Evolutionary conservation across 345 rosid species (phyloP).

Genomic region (Arabidopsis thaliana): DNA sequence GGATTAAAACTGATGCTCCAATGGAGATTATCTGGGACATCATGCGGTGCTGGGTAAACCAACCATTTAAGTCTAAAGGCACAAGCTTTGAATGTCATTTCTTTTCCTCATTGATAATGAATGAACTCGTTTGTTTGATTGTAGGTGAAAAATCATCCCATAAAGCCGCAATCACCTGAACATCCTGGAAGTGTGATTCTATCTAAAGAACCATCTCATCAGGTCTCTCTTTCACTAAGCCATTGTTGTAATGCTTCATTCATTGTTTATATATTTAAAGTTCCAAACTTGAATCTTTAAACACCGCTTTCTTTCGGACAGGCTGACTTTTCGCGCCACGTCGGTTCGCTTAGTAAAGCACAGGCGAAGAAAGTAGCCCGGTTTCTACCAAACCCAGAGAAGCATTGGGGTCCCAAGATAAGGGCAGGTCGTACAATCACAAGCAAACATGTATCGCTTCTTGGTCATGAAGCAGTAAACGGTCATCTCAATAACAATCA

Average conservation of each 20-base stretch:
- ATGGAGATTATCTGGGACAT: constrained; percentile 99
- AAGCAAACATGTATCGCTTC: constrained; percentile 87
- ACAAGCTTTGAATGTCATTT: neutral
- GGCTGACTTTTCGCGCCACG: constrained; percentile 92
- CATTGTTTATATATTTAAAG: neutral
- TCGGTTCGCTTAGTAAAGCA: constrained; percentile 92
- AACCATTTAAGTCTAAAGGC: constrained; percentile 30
- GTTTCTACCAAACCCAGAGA: constrained; percentile 96
- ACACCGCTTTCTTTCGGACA: constrained; percentile 39
- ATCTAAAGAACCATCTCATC: constrained; percentile 83
- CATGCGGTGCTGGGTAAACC: constrained; percentile 98
- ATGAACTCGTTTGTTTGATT: constrained; percentile 9
- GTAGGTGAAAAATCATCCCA: constrained; percentile 93
- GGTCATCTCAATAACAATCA: constrained; percentile 62
- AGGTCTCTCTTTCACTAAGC: constrained; percentile 48
- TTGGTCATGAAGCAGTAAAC: constrained; percentile 90
- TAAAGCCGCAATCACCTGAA: constrained; percentile 81
- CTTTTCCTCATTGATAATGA: neutral
- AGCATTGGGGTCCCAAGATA: constrained; percentile 99
- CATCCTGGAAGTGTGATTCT: constrained; percentile 92
- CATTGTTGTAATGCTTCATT: constrained; percentile 14
- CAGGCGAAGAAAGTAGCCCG: constrained; percentile 91
- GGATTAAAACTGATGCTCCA: constrained; percentile 98
- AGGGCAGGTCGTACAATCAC: constrained; percentile 97
- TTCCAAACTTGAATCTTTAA: constrained; percentile 6